A percentile compares a stretch with the other conserved stretches of the same genome.
phyloP scores from a whole-genome alignment of 139 green algal species.

The Chlamydomonas applanata region DNA sequence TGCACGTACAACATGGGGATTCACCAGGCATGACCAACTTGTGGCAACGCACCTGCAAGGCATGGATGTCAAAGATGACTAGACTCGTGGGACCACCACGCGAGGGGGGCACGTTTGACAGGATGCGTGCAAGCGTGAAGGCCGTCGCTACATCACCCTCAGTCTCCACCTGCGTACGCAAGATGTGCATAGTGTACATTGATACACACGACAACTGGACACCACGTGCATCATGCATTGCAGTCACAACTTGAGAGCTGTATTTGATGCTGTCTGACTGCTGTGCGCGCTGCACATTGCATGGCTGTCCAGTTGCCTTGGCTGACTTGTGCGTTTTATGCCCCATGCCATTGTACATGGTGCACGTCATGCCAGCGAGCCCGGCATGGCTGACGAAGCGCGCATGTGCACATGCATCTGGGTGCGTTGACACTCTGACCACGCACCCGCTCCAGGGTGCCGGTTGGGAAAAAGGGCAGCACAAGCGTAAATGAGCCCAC shows the following conservation, averaged over 20 bases:
- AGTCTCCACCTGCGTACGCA: slow-evolving; percentile 66
- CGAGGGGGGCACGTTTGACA: slow-evolving; percentile 92
- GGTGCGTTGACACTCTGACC: background rate
- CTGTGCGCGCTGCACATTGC: too few relatives aligned
- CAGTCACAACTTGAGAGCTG: too few relatives aligned
- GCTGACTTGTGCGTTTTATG: too few relatives aligned
- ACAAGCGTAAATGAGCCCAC: slow-evolving; percentile 96
- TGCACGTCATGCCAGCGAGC: too few relatives aligned
- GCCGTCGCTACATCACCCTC: slow-evolving; percentile 94
- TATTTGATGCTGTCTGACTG: too few relatives aligned
- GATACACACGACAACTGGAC: too few relatives aligned
- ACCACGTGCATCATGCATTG: too few relatives aligned
- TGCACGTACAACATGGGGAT: background rate
- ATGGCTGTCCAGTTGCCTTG: too few relatives aligned
- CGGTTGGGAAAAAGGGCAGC: slow-evolving; percentile 97
- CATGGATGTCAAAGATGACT: slow-evolving; percentile 99
- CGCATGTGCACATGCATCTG: background rate
- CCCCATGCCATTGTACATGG: too few relatives aligned
- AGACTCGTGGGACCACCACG: slow-evolving; percentile 88
- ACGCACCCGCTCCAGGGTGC: slow-evolving; percentile 74
- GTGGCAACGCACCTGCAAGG: slow-evolving; percentile 70
- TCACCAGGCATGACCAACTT: too few relatives aligned
- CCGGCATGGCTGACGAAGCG: too few relatives aligned
- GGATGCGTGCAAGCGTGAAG: slow-evolving; percentile 92
- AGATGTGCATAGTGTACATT: background rate